A percentile compares a stretch with the other conserved stretches of the same genome.
Conservation (phyloP, 1,284 basidiomycete species). For the Apiotrichum montevideense region DNA sequence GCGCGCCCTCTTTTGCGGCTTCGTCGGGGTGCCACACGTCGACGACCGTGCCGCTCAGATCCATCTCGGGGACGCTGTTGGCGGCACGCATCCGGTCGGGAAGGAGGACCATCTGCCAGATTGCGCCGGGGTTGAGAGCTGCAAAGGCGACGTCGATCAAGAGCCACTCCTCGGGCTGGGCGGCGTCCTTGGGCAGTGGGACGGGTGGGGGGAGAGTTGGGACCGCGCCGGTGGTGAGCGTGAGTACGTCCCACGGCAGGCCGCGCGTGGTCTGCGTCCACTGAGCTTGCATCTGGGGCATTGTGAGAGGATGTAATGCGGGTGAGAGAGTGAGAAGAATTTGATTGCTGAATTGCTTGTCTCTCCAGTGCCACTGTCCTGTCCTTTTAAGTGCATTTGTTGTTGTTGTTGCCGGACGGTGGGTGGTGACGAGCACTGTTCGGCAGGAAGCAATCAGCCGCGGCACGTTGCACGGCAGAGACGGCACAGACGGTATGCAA, state of each 20-base stretch:
- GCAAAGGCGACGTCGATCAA: slow-evolving; percentile 9
- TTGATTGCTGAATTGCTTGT: too few species aligned
- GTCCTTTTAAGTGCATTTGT: too few species aligned
- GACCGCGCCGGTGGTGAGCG: not conserved
- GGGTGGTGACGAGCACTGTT: too few species aligned
- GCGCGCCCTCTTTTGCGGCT: not conserved
- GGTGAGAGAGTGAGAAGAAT: not conserved
- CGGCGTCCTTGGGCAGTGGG: slow-evolving; percentile 4
- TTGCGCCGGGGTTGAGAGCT: slow-evolving; percentile 7
- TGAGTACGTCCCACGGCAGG: slow-evolving; percentile 6
- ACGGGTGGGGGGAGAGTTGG: slow-evolving; percentile 7
- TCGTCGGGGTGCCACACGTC: slow-evolving; percentile 9
- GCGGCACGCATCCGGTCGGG: not conserved
- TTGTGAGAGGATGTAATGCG: not conserved
- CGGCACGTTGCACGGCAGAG: too few species aligned
- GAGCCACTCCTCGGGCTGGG: slow-evolving; percentile 6
- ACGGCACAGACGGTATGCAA: too few species aligned
- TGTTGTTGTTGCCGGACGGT: too few species aligned
- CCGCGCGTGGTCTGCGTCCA: slow-evolving; percentile 4
- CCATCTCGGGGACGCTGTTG: slow-evolving; percentile 7
- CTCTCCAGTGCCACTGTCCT: too few species aligned
- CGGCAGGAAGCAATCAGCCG: too few species aligned
- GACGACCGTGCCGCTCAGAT: slow-evolving; percentile 9
- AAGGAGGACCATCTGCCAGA: slow-evolving; percentile 9
- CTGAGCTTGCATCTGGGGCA: not conserved